phyloP scores from a whole-genome alignment of 257 asterid genomes.

The Solanum medicagineum region DNA sequence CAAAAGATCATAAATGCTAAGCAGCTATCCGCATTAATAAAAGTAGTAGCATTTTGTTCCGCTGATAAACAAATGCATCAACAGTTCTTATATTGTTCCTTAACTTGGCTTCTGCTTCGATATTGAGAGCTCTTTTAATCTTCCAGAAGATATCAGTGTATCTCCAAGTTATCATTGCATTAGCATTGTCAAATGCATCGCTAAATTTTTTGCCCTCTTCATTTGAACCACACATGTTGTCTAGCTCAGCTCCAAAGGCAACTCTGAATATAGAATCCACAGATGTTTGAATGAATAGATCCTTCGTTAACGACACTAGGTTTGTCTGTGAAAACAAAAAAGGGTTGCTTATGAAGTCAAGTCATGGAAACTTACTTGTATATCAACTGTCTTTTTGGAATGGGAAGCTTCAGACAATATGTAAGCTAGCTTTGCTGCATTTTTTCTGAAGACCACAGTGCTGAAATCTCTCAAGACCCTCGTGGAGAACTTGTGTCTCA shows the following conservation, averaged over 20 bases:
- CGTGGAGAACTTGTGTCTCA: conserved; percentile 59
- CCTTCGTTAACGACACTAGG: conserved; percentile 5
- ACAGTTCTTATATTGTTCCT: conserved; percentile 25
- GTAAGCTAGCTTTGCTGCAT: conserved; percentile 31
- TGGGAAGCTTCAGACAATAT: conserved; percentile 35
- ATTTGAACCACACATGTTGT: conserved; percentile 40
- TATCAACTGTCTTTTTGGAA: conserved; percentile 26
- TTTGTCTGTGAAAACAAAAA: too few species aligned
- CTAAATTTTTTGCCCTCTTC: conserved; percentile 36
- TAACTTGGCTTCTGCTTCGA: conserved; percentile 39
- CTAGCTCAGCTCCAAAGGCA: conserved; percentile 41
- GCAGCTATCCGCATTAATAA: too few species aligned
- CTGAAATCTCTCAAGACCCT: conserved; percentile 56
- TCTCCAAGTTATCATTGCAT: conserved; percentile 30
- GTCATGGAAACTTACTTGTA: neutral
- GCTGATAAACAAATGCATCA: conserved; percentile 34
- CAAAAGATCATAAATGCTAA: neutral
- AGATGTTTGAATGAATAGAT: conserved; percentile 37
- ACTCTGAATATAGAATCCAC: conserved; percentile 38
- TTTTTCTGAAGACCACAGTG: conserved; percentile 35
- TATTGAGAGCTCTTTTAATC: conserved; percentile 9
- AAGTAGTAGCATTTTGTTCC: conserved; percentile 8
- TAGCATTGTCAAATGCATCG: conserved; percentile 40
- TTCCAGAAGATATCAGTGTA: conserved; percentile 42
- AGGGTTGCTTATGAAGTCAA: too few species aligned